Base-by-base conservation (phyloP, 306 rosid species). In the Leucaena leucocephala region DNA sequence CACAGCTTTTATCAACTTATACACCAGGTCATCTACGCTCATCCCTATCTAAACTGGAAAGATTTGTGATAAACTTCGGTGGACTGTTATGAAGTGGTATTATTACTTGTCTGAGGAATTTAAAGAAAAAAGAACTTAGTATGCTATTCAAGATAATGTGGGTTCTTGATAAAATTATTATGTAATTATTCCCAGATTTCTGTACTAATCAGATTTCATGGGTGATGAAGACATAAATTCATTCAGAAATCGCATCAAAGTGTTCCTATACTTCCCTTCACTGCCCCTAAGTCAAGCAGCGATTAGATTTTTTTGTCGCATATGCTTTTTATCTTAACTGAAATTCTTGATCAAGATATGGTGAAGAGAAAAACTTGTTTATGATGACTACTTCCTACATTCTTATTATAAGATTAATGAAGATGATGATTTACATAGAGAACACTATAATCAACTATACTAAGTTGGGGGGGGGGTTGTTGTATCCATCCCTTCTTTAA, bases 1-100 rank as follows among this genome's bases (percentile, higher is more conserved):
- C 99, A 95, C 84, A 95, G 98, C 87, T 95, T 95, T 84, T 95
- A 95, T 89, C 99, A 95, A 84, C 89, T 95, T 76, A 95, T 95
- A 90, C 99, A 95, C 84, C 99, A 95, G 97, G 99, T 93, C 78
- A 86, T 61, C 73, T 69, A 66, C 57, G 22, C 67, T n/a, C 61
- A 6, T 44, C 17, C 27, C 22, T 38, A 13, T 74, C 5, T 42
- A 43, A 16, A 40, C 22, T 57, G 43, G 21, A 58, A 42, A 74
- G 13, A 33, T 54, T 39, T 52, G 34, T 5, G 1, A 21, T 54
- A 38, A 72, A 71, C 42, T 46, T 34, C 33, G 58, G 46, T 13
- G 38, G 16, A 54, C 50, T 6, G 7, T 46, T 35, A 17, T 52
- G 17, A 72, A 38, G 50, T 36, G 50, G 11, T 38, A 54, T 12